Base-by-base conservation (phyloP, 2,329 filamentous ascomycete species). In the Pestalotiopsis fici region DNA sequence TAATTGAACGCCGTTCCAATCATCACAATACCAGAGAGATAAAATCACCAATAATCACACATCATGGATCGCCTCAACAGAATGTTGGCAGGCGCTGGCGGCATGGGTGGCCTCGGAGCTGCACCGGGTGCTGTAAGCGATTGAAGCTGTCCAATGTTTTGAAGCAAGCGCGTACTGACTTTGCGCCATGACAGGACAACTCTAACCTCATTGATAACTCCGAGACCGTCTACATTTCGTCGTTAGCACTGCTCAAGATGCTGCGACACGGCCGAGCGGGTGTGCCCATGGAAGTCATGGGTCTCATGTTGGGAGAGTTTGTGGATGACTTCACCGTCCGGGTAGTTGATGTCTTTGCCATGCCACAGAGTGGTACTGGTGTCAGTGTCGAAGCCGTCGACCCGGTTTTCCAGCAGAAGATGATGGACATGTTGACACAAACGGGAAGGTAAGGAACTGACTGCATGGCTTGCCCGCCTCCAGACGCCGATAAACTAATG, bases 261-360 rank as follows among this genome's bases (percentile, higher is more conserved):
- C 87, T 99, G 81, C 91, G 96, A 79, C 96, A 99, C 82, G 96
- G 96, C 71, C 92, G 96, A 73, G 96, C 96, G 54, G 96, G 96
- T 85, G 96, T 99, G 72, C 96, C 96, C 23, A 99, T 99, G 96
- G 96, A 99, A 86, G 96, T 99, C 80, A 99, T 99, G 96, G 96
- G 96, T 70, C 86, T 99, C 79, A 99, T 99, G 96, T 83, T 98
- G 76, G 96, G 96, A 80, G 96, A 98, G 81, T 98, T 99, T 75
- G 95, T 99, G 68, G 96, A 99, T 78, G 96, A 98, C 83, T 99
- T 98, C 83, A 99, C 96, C 68, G 96, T 99, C 70, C 92, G 95
- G 73, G 96, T 99, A 15, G 95, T 98, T 73, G 96, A 99, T 82
- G 96, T 99, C 31, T 99, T 99, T 82, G 96, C 96, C 69, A 99